phyloP scores from a whole-genome alignment of 225 moss, liverwort and hornwort species.

The Climacium dendroides region DNA sequence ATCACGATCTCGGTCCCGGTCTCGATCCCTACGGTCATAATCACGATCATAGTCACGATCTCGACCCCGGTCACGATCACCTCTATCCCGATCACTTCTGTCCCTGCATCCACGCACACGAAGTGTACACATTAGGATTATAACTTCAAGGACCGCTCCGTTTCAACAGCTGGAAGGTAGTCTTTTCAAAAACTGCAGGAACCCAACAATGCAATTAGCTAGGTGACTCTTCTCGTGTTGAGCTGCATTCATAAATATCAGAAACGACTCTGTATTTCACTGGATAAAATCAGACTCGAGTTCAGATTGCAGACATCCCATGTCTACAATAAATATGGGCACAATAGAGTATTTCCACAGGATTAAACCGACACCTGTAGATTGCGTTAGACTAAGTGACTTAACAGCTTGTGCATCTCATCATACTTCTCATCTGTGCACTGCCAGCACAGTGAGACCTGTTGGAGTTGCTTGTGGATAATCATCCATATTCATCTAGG shows the following conservation, averaged over 20 bases:
- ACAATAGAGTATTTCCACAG: background rate
- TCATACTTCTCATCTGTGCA: constrained; percentile 60
- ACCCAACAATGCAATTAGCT: background rate
- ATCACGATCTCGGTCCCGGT: constrained; percentile 73
- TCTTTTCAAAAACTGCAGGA: background rate
- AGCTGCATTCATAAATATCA: background rate
- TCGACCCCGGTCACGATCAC: constrained; percentile 56
- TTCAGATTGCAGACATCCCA: background rate
- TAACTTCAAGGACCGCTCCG: background rate
- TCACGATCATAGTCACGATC: constrained; percentile 63
- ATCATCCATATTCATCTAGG: constrained; percentile 27
- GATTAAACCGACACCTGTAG: background rate
- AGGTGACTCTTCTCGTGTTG: background rate
- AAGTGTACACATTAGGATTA: background rate
- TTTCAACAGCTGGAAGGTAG: background rate
- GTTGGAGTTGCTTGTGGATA: constrained; percentile 38
- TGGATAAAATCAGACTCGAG: background rate
- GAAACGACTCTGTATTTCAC: background rate
- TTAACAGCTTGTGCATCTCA: constrained; percentile 26
- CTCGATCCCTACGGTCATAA: constrained; percentile 42
- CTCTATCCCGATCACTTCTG: constrained; percentile 48
- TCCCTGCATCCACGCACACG: constrained; percentile 27
- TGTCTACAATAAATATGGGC: background rate
- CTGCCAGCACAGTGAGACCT: constrained; percentile 54
- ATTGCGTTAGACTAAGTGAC: background rate